Evolutionary conservation across 176 grass and related monocot genomes (phyloP), one percentile per base, ranked within the genome.

Genomic region (Paspalum notatum): DNA sequence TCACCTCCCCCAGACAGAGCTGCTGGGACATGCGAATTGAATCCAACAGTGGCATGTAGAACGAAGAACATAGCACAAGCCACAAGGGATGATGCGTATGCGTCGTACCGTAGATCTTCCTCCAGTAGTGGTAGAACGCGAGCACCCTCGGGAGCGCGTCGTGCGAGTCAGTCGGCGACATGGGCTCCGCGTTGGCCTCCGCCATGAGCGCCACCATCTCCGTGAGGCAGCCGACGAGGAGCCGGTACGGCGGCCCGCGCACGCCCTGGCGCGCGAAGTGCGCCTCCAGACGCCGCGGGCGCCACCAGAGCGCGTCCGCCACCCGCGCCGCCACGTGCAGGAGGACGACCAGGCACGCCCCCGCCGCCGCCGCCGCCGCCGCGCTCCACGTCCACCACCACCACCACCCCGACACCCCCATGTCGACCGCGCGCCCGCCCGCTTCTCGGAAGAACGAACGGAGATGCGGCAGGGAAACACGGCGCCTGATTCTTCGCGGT

Each of bases 141-240:
- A 97, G 94, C 45, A 97, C 94, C 83, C 94, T 21, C 2, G 91
- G 94, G 5, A 97, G 87, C 65, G 88, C 86, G 78, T 94, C 59
- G 76, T 97, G 91, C 5, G 91, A 83, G 41, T 75, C 87, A 12
- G 81, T 47, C 16, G 91, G 94, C 10, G 83, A 64, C 91, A 93
- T 94, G 66, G 89, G 89, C 63, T 63, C 86, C 5, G 91, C 71
- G 9, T 91, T 85, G 52, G 91, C 91, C 42, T 88, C 87, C 66
- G 67, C 62, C 91, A 97, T 91, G 39, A 97, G 83, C 72, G 81
- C 79, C n/a, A 91, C 84, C 94, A 97, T 94, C 94, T 97, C 94
- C 13, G 48, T 79, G 16, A 97, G 75, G 64, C 87, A 87, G 47
- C 94, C 94, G 8, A 91, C 20, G 75, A 93, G 90, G 79, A 97